Evolutionary conservation across 169 alveolate genomes (phyloP).

Genomic region (Cryptosporidium xiaoi): DNA sequence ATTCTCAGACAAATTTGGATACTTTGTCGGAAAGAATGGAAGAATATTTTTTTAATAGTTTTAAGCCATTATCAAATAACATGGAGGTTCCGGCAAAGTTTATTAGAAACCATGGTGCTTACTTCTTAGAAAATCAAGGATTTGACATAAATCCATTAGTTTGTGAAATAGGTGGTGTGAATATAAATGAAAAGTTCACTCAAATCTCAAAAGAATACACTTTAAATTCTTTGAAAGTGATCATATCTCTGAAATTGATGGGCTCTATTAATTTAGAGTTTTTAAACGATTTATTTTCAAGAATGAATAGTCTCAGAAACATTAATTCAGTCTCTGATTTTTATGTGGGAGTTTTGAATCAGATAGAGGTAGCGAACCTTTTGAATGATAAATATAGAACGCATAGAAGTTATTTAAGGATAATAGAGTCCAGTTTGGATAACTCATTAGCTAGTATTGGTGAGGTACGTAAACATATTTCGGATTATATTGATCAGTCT

Average conservation of each 20-base stretch:
- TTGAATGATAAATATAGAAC: background rate
- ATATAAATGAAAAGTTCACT: background rate
- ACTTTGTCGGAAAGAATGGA: too few species aligned
- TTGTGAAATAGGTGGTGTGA: conserved; percentile 4
- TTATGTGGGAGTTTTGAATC: background rate
- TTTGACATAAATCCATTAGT: background rate
- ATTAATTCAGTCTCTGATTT: background rate
- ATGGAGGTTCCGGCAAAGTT: conserved; percentile 1
- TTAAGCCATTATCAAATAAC: background rate
- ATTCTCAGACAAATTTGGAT: too few species aligned
- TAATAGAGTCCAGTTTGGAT: background rate
- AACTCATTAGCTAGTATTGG: background rate
- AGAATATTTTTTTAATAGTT: too few species aligned
- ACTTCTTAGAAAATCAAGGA: conserved; percentile 13
- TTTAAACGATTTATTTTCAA: background rate
- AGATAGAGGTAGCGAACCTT: background rate
- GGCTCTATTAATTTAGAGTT: background rate
- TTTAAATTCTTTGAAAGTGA: too few species aligned
- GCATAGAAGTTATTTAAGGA: background rate
- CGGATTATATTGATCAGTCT: background rate
- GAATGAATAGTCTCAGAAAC: background rate
- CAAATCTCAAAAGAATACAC: background rate
- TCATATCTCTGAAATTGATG: background rate
- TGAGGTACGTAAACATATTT: too few species aligned
- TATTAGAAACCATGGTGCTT: conserved; percentile 43